Evolutionary conservation across 179 eudicot species (phyloP).

Genomic region (Silene noctiflora): DNA sequence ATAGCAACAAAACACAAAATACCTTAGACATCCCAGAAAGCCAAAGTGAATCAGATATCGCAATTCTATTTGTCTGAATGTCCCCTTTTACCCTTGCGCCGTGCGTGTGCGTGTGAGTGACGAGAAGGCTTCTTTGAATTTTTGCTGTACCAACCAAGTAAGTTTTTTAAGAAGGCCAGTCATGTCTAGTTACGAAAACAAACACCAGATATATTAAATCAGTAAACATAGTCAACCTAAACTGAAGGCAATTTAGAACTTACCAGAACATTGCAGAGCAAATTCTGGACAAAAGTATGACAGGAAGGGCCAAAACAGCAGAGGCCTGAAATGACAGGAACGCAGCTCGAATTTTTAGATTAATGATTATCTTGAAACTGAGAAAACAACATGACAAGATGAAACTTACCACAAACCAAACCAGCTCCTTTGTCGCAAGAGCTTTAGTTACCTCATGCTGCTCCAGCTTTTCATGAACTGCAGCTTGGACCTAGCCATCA

Average conservation of each 20-base stretch:
- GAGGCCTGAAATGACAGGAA: slow-evolving; percentile 57
- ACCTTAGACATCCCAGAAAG: slow-evolving; percentile 25
- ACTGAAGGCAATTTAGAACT: slow-evolving; percentile 23
- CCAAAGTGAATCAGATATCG: slow-evolving; percentile 8
- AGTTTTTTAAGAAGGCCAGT: slow-evolving; percentile 4
- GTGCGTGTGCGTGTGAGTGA: slow-evolving; percentile 43
- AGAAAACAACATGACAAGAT: slow-evolving; percentile 7
- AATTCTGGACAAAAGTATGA: slow-evolving; percentile 45
- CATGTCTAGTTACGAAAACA: not conserved
- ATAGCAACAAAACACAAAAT: not conserved
- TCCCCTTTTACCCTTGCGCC: slow-evolving; percentile 78
- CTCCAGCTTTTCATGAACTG: slow-evolving; percentile 59
- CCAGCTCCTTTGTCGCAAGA: slow-evolving; percentile 81
- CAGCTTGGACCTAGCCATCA: slow-evolving; percentile 55
- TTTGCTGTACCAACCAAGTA: slow-evolving; percentile 40
- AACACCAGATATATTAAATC: not conserved
- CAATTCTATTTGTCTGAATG: slow-evolving; percentile 57
- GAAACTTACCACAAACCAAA: slow-evolving; percentile 76
- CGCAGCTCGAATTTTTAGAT: not conserved
- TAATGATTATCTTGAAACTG: not conserved
- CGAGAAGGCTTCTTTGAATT: slow-evolving; percentile 46
- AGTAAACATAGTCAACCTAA: not conserved
- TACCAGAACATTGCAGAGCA: slow-evolving; percentile 60
- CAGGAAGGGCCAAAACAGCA: slow-evolving; percentile 76
- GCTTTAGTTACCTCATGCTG: slow-evolving; percentile 60